phyloP scores from a whole-genome alignment of 805 yeast genomes.

The Suhomyces tanzawaensis region DNA sequence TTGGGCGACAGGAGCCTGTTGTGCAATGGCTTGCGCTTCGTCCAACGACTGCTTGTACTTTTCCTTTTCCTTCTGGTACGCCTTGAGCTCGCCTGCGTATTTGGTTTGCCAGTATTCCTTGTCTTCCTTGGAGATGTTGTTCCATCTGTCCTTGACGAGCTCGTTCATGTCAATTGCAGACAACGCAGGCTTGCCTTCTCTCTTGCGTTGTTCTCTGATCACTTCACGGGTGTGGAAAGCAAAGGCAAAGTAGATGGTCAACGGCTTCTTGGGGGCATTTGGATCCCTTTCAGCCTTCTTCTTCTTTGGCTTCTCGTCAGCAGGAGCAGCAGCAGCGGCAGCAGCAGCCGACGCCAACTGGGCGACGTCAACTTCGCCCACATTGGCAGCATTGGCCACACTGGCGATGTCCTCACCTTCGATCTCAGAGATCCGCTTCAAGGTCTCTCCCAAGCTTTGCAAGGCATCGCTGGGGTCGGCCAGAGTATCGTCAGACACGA shows the following conservation, averaged over 20 bases:
- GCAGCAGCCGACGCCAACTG: slow-evolving; percentile 15
- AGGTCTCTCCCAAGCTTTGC: slow-evolving; percentile 33
- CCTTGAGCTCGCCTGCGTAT: slow-evolving; percentile 47
- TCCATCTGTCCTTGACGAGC: slow-evolving; percentile 79
- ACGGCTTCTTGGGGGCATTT: slow-evolving; percentile 92
- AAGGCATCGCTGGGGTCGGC: slow-evolving; percentile 31
- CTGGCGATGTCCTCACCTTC: slow-evolving; percentile 10
- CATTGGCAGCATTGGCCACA: slow-evolving; percentile 10
- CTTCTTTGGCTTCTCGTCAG: slow-evolving; percentile 47
- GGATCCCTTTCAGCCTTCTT: slow-evolving; percentile 66
- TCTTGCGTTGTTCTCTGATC: slow-evolving; percentile 65
- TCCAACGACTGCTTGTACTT: slow-evolving; percentile 30
- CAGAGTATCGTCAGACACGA: slow-evolving; percentile 48
- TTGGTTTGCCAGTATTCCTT: slow-evolving; percentile 67
- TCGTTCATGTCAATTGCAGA: slow-evolving; percentile 76
- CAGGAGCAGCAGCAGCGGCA: slow-evolving; percentile 8
- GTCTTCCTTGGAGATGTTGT: slow-evolving; percentile 58
- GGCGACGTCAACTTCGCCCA: slow-evolving; percentile 15
- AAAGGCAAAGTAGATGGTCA: slow-evolving; percentile 79
- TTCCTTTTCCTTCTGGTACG: slow-evolving; percentile 31
- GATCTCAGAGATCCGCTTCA: slow-evolving; percentile 38
- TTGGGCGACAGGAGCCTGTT: slow-evolving; percentile 9
- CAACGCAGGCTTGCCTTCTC: slow-evolving; percentile 56
- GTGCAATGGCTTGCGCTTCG: slow-evolving; percentile 14
- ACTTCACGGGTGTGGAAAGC: slow-evolving; percentile 70